A percentile compares a stretch with the other conserved stretches of the same genome.
Evolutionary conservation across 345 rosid genomes (phyloP).

Genomic region (Eutrema yunnanense): DNA sequence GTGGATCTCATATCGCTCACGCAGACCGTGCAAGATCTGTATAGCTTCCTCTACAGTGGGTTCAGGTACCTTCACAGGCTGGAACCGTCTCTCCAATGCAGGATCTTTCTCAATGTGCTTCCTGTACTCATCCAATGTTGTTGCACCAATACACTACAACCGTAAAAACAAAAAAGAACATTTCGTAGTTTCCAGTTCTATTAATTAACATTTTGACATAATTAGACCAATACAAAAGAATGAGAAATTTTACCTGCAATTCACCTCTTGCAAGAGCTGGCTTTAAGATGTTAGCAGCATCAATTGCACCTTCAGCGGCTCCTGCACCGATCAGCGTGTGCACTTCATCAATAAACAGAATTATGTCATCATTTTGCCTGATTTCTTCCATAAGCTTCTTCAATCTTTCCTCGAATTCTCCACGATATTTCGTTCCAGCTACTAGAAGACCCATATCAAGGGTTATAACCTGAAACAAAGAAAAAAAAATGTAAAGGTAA

Average conservation of each 20-base stretch:
- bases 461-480: slow-evolving; percentile 61
- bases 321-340: slow-evolving; percentile 98
- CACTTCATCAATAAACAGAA: slow-evolving; percentile 97
- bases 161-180: not conserved
- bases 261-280: slow-evolving; percentile 99
- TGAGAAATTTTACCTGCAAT: slow-evolving; percentile 61
- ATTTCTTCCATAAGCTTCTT: slow-evolving; percentile 99
- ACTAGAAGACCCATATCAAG: slow-evolving; percentile 99
- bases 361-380: slow-evolving; percentile 95
- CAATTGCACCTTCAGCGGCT: slow-evolving; percentile 99
- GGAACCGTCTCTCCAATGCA: slow-evolving; percentile 95
- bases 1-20: slow-evolving; percentile 96
- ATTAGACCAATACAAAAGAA: not conserved
- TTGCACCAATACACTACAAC: slow-evolving; percentile 97
- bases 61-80: slow-evolving; percentile 99
- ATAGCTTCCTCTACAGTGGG: slow-evolving; percentile 93
- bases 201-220: not conserved
- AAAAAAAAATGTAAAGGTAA: not conserved
- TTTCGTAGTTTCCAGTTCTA: not conserved
- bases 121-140: slow-evolving; percentile 94
- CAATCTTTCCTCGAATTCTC: slow-evolving; percentile 95
- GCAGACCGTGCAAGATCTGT: slow-evolving; percentile 84
- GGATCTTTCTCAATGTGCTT: slow-evolving; percentile 99
- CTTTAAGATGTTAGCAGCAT: slow-evolving; percentile 98
- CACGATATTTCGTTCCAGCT: slow-evolving; percentile 98